Conservation (phyloP, 2,329 filamentous ascomycete species). For the Ophiocordyceps sinensis region DNA sequence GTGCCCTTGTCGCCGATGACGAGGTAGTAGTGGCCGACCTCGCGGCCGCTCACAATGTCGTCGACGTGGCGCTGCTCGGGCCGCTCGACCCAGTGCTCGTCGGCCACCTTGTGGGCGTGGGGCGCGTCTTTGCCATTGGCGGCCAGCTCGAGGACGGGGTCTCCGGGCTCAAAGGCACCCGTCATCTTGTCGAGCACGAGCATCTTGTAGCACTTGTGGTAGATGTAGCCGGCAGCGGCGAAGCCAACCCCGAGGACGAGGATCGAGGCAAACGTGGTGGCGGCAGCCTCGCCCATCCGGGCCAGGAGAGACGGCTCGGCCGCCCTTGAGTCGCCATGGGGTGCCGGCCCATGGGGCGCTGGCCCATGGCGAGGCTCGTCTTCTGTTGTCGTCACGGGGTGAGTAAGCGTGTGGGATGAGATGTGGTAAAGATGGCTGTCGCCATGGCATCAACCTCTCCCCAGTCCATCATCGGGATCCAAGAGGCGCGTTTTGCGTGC, state of each 20-base stretch:
- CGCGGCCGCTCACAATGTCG: slow-evolving; percentile 60
- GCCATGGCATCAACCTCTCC: too few relatives aligned
- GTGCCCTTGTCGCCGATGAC: slow-evolving; percentile 92
- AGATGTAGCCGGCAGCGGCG: slow-evolving; percentile 55
- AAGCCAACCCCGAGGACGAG: slow-evolving; percentile 53
- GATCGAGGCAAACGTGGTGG: slow-evolving; percentile 63
- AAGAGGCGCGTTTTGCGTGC: too few relatives aligned
- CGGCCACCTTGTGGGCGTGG: slow-evolving; percentile 23
- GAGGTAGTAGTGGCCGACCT: slow-evolving; percentile 75
- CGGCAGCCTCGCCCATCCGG: slow-evolving; percentile 61
- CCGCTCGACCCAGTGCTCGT: slow-evolving; percentile 57
- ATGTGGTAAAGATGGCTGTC: too few relatives aligned
- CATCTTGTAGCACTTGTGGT: slow-evolving; percentile 78
- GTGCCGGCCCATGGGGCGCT: not conserved
- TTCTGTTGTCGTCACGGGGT: too few relatives aligned
- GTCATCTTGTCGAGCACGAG: slow-evolving; percentile 86
- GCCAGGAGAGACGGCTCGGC: slow-evolving; percentile 24
- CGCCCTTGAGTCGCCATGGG: not conserved
- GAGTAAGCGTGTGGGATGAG: too few relatives aligned
- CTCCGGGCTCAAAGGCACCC: slow-evolving; percentile 80
- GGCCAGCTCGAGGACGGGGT: slow-evolving; percentile 74
- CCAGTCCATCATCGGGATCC: too few relatives aligned
- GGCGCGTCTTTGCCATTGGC: slow-evolving; percentile 45
- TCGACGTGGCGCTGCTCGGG: slow-evolving; percentile 74
- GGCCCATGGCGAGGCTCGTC: not conserved